Evolutionary conservation across 805 yeast genomes (phyloP).

Genomic region (Maudiozyma pseudohumilis): DNA sequence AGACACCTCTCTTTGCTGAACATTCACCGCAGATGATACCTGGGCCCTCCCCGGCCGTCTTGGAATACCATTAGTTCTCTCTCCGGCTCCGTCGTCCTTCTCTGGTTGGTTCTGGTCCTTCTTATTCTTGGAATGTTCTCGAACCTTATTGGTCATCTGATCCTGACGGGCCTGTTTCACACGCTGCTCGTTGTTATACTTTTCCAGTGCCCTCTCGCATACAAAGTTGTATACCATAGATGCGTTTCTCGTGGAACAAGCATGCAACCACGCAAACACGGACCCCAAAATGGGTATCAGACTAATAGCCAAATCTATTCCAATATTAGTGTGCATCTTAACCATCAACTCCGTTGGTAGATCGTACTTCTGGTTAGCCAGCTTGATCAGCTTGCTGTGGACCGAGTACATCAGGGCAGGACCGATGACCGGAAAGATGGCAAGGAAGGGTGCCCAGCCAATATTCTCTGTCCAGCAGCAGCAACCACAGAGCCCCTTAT

Average conservation of each 20-base stretch:
- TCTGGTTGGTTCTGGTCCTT: background rate
- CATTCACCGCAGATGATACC: background rate
- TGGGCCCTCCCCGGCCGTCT: background rate
- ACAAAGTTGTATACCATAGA: constrained; percentile 52
- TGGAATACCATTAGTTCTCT: background rate
- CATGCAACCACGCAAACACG: constrained; percentile 69
- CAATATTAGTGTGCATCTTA: constrained; percentile 66
- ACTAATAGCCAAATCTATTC: constrained; percentile 62
- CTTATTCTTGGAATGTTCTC: background rate
- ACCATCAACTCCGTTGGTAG: constrained; percentile 52
- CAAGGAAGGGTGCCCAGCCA: constrained; percentile 67
- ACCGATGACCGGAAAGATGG: constrained; percentile 74
- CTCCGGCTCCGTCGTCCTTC: background rate
- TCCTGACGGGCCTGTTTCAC: background rate
- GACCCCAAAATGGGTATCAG: constrained; percentile 76
- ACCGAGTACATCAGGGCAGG: constrained; percentile 72
- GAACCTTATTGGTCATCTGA: background rate
- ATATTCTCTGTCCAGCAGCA: constrained; percentile 53
- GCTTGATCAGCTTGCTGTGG: constrained; percentile 53
- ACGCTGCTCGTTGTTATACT: background rate
- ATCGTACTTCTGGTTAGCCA: constrained; percentile 47
- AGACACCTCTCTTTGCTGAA: background rate
- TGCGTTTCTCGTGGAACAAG: constrained; percentile 84
- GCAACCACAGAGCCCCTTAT: constrained; percentile 72
- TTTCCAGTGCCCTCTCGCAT: constrained; percentile 17